Conservation (phyloP, 2,329 filamentous ascomycete genomes). For the Microcyclospora tardicrescens region DNA sequence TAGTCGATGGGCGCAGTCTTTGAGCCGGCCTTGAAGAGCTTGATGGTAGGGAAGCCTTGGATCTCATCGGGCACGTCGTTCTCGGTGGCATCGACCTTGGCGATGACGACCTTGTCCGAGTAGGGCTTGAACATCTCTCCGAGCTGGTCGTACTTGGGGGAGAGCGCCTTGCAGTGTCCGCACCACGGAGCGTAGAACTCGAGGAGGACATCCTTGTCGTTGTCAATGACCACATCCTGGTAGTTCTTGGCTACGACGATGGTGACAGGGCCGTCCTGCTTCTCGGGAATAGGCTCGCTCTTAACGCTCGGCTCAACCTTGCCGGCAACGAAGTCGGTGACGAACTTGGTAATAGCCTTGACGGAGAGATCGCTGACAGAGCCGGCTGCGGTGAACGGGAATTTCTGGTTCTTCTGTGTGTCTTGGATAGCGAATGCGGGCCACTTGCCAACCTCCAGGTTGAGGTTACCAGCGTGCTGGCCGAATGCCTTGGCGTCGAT, state of each 20-base stretch:
- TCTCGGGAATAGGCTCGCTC: slow-evolving; percentile 92
- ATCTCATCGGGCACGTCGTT: slow-evolving; percentile 98
- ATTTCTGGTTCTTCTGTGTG: slow-evolving; percentile 90
- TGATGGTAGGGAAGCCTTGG: slow-evolving; percentile 97
- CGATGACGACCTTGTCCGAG: slow-evolving; percentile 51
- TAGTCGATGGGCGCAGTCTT: slow-evolving; percentile 82
- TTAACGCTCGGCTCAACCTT: slow-evolving; percentile 95
- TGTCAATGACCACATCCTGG: slow-evolving; percentile 78
- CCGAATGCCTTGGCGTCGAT: slow-evolving; percentile 92
- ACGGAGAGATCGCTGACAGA: slow-evolving; percentile 66
- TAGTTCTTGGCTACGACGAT: slow-evolving; percentile 90
- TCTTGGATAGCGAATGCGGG: slow-evolving; percentile 97
- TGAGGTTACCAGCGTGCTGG: slow-evolving; percentile 90
- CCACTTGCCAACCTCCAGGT: slow-evolving; percentile 91
- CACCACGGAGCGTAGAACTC: slow-evolving; percentile 95
- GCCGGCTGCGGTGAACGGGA: slow-evolving; percentile 56
- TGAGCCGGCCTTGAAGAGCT: slow-evolving; percentile 82
- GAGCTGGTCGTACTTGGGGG: slow-evolving; percentile 56
- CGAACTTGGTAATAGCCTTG: slow-evolving; percentile 65
- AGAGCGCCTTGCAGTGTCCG: slow-evolving; percentile 56
- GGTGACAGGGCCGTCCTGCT: slow-evolving; percentile 75
- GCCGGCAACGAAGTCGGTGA: slow-evolving; percentile 71
- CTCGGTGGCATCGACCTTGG: slow-evolving; percentile 87
- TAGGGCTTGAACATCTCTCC: slow-evolving; percentile 41
- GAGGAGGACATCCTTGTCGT: slow-evolving; percentile 90